phyloP scores from a whole-genome alignment of 495 filamentous ascomycete species.

The Physcia stellaris region DNA sequence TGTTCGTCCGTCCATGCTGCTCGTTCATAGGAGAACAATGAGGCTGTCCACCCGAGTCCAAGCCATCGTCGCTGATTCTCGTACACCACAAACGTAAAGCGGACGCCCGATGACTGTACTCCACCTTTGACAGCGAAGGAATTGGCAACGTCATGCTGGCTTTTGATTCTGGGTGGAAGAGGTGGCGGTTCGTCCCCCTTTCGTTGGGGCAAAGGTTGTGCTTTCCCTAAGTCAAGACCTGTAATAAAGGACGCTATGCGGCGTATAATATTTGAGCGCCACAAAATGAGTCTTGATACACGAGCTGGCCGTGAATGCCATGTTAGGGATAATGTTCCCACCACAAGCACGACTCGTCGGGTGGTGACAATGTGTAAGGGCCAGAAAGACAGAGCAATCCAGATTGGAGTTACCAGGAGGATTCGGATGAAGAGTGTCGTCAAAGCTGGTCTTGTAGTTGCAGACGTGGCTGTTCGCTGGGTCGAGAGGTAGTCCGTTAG shows the following conservation, averaged over 20 bases:
- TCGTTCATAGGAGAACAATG: constrained; percentile 76
- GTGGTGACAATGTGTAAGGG: constrained; percentile 79
- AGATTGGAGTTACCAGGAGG: constrained; percentile 71
- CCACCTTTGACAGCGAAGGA: constrained; percentile 38
- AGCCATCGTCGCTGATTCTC: constrained; percentile 97
- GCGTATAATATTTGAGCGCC: constrained; percentile 69
- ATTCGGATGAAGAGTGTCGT: constrained; percentile 84
- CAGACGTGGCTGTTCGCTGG: constrained; percentile 77
- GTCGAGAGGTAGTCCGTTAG: constrained; percentile 91
- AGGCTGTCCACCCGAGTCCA: constrained; percentile 88
- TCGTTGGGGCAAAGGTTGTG: constrained; percentile 16
- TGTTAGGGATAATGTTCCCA: constrained; percentile 70
- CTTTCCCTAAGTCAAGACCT: constrained; percentile 54
- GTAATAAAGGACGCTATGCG: constrained; percentile 53
- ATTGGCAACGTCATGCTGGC: constrained; percentile 29
- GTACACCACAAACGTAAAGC: constrained; percentile 90
- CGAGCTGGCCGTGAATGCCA: constrained; percentile 85
- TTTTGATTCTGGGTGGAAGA: constrained; percentile 19
- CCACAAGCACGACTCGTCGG: constrained; percentile 60
- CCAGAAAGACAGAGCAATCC: constrained; percentile 69
- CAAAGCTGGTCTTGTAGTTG: constrained; percentile 82
- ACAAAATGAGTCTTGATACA: constrained; percentile 76
- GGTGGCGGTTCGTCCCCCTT: constrained; percentile 16
- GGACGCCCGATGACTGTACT: constrained; percentile 56
- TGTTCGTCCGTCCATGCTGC: constrained; percentile 93